Evolutionary conservation across 2,329 filamentous ascomycete species (phyloP).

Genomic region (Neophaeococcomyces mojaviensis): DNA sequence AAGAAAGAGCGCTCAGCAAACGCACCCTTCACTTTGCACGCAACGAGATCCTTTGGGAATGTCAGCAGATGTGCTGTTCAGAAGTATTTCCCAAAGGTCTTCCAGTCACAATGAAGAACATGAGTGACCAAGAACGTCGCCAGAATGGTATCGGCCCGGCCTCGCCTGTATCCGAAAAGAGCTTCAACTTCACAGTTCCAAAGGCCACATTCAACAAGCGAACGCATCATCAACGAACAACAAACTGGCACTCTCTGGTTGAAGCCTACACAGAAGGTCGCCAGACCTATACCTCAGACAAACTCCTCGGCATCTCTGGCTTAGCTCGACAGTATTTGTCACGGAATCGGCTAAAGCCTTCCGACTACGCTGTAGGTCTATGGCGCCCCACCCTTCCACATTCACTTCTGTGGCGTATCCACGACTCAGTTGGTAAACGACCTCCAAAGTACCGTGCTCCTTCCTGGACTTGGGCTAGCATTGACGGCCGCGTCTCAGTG

Average conservation of each 20-base stretch:
- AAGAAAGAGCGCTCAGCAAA: conserved; percentile 24
- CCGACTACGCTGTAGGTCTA: conserved; percentile 21
- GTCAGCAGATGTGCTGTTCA: conserved; percentile 24
- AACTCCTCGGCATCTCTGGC: conserved; percentile 20
- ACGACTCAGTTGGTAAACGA: conserved; percentile 14
- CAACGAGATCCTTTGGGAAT: conserved; percentile 26
- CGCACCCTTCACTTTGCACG: conserved; percentile 25
- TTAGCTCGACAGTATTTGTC: conserved; percentile 22
- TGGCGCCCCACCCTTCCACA: conserved; percentile 22
- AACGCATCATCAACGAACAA: conserved; percentile 21
- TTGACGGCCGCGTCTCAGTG: conserved; percentile 21
- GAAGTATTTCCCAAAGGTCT: conserved; percentile 24
- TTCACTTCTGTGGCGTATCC: conserved; percentile 20
- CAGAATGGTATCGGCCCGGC: conserved; percentile 8
- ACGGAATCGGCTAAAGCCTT: conserved; percentile 16
- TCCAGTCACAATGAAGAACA: conserved; percentile 17
- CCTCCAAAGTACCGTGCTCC: conserved; percentile 21
- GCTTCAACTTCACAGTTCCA: background rate
- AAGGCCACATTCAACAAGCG: conserved; percentile 21
- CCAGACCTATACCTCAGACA: conserved; percentile 21
- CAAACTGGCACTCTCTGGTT: conserved; percentile 23
- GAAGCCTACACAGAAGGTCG: conserved; percentile 21
- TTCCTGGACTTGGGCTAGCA: conserved; percentile 22
- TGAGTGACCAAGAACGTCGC: conserved; percentile 2
- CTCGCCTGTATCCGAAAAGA: conserved; percentile 4